Evolutionary conservation across 345 rosid species (phyloP), one percentile per base, ranked within the genome.

Genomic region (Durio zibethinus): DNA sequence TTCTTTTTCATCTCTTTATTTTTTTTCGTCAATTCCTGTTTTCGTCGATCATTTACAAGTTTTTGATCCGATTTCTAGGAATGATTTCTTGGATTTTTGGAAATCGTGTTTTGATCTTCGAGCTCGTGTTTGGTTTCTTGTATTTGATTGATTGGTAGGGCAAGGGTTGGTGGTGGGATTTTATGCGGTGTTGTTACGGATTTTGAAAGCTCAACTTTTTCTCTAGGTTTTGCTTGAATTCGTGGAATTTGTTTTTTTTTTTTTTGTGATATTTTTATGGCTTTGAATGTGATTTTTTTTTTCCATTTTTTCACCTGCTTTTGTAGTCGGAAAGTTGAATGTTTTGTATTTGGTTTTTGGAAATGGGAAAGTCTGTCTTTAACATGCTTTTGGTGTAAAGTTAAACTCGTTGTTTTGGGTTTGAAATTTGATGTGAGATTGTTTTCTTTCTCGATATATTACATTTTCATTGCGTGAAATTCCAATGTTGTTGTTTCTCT

Each of bases 81-180:
- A 12, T 53, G 52, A 10, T 57, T 66, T 64, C 42, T 12, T 73
- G 8, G 45, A 53, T 25, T n/a, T 16, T 31, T 27, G 1, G 14
- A 60, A 72, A 72, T 74, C 42, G 56, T 56, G 15, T 25, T n/a
- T 36, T 10, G 16, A 36, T 56, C 65, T 66, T 47, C 31, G 31
- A 62, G 78, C 60, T 74, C 2, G 10, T 6, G 71, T 68, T 10
- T 29, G 20, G 33, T 10, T 25, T 56, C 40, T 61, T 50, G 43
- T 69, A 6, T 66, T 25, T 38, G 10, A 56, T 52, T 4, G 74
- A 76, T 75, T 70, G 50, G 65, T 59, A 5, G 27, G 69, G 75
- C 52, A 79, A 67, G 83, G 83, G 75, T 82, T 82, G 59, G 75
- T 56, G 75, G 23, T 47, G 53, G 12, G n/a, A 38, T 66, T 54